A percentile compares a stretch with the other conserved stretches of the same genome.
phyloP scores from a whole-genome alignment of 1,284 basidiomycete genomes.

The Golubevia sp. region DNA sequence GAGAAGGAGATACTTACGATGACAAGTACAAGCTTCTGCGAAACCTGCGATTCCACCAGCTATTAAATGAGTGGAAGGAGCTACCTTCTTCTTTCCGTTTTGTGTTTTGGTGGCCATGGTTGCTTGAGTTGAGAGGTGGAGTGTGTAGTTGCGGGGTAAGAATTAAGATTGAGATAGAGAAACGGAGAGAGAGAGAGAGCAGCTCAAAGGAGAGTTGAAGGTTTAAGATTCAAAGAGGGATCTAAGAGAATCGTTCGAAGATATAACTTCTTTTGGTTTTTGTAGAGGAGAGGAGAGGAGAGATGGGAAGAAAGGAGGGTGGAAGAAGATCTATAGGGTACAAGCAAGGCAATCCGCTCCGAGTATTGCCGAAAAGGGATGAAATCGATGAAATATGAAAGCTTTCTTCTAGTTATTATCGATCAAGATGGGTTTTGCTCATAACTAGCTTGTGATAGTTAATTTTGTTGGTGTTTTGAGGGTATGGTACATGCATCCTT shows the following conservation, averaged over 20 bases:
- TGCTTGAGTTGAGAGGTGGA: background rate
- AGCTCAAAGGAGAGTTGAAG: background rate
- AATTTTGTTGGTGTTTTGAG: too few relatives aligned
- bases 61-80: conserved; percentile 58
- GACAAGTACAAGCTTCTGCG: conserved; percentile 60
- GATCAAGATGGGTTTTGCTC: too few relatives aligned
- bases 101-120: background rate
- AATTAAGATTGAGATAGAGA: background rate
- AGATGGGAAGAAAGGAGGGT: too few relatives aligned
- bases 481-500: too few relatives aligned
- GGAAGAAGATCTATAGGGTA: too few relatives aligned
- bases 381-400: too few relatives aligned
- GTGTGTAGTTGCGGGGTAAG: background rate
- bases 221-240: background rate
- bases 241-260: too few relatives aligned
- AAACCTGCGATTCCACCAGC: conserved; percentile 61
- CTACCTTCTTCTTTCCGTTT: conserved; percentile 43
- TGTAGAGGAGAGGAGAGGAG: conserved; percentile 4
- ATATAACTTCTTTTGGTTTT: too few relatives aligned
- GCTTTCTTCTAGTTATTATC: too few relatives aligned
- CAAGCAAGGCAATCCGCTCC: too few relatives aligned
- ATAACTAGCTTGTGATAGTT: too few relatives aligned
- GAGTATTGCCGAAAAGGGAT: too few relatives aligned
- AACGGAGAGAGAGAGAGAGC: background rate
- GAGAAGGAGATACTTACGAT: conserved; percentile 41